Evolutionary conservation across 2,329 filamentous ascomycete genomes (phyloP), one percentile per base, ranked within the genome.

Genomic region (Scytalidium lignicola): DNA sequence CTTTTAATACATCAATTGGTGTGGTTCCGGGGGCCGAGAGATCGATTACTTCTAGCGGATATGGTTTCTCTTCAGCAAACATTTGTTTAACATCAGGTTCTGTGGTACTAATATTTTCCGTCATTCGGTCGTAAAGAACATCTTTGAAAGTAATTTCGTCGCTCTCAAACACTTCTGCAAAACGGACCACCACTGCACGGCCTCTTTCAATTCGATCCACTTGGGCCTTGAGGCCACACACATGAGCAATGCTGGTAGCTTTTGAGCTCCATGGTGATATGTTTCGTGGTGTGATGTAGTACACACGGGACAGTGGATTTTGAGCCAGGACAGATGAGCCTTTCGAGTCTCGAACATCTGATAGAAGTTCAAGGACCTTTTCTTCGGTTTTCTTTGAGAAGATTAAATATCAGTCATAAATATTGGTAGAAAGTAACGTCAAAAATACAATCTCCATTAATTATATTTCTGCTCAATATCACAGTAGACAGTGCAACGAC

Each of bases 231-330:
- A 97, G 74, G 21, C 88, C 91, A 65, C 92, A 97, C 26, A 96
- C 92, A 57, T 93, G 84, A 47, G 92, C 87, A 66, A 97, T 96
- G 65, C 84, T 92, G 43, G 92, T 96, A 22, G 91, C 92, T 69
- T 96, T 91, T 49, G 91, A 96, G 70, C 90, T 96, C 93, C 93
- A 99, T 65, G 93, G 93, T 39, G 91, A 96, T 58, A 95, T 91
- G 60, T 88, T 87, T 57, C 92, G 82, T 18, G 92, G 92, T 43
- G 80, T 83, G 51, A 96, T 78, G 65, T 90, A 89, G 65, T 57
- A 61, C n/a, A 57, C 46, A 41, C 54, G 47, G 13, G 49, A 55
- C 8, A 44, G 17, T 37, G 51, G 21, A 6, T 49, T 50, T 37
- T 29, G 40, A 18, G 52, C 42, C n/a, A 61, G 28, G 8, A 21